Evolutionary conservation across 176 grass and related monocot species (phyloP), one percentile per base, ranked within the genome.

Genomic region (Chloris gayana): DNA sequence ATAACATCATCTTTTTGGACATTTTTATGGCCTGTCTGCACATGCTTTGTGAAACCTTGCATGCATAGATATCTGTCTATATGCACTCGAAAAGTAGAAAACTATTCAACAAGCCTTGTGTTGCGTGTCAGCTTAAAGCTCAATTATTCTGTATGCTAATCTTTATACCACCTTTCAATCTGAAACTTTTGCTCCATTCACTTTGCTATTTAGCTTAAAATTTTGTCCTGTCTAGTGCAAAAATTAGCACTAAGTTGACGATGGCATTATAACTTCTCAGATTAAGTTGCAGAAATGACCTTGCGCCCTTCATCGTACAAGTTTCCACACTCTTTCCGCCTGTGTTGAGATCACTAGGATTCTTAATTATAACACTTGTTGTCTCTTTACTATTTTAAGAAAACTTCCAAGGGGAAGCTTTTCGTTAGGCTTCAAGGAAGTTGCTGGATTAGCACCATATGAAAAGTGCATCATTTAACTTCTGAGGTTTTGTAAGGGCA

Each of bases 401-500:
- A 57, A 57, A 8, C 53, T 24, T 57, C 21, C 21, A 57, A 57
- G 53, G 24, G 22, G 53, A 57, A 57, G 4, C 53, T 57, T 57
- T 57, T 57, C 53, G 5, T n/a, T 12, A 57, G 53, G 53, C 10
- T 57, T 57, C 53, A 57, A 0, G 53, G 53, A 57, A 57, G 53
- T n/a, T 57, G 53, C 21, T 57, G 21, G 53, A 57, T 53, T 53
- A 53, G 49, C 49, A 53, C 74, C 86, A 44, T 82, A 85, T 45
- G 69, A 88, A 37, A 78, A 74, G 82, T 44, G 45, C 7, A 69
- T 85, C 68, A 75, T 62, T 26, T 34, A 65, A 60, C 42, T 85
- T 82, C 67, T 79, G 73, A 83, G 63, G 56, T 42, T 63, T 47
- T 64, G 73, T 38, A 82, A 88, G 56, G 82, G 82, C 45, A 85